These are phyloP conservation scores for Hymenoscyphus repandus DNA, from an alignment of 2,329 filamentous ascomycete genomes.

Conservation along the genomic window DNA sequence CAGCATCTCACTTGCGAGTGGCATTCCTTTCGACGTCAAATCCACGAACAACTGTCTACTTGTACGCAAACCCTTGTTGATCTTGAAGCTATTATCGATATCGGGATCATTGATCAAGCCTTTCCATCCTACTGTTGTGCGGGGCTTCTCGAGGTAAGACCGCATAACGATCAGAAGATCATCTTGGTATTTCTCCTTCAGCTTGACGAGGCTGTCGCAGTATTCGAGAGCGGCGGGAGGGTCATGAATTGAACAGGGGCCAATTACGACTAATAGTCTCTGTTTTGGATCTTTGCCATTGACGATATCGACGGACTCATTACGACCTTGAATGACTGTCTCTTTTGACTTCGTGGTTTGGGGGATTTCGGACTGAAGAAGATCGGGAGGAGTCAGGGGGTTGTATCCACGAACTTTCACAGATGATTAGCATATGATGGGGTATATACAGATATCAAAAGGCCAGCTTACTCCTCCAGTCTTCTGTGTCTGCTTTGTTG, in stretches of 20 bases:
- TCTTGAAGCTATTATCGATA: constrained; percentile 97
- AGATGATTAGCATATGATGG: constrained; percentile 22
- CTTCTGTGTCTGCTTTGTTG: constrained; percentile 67
- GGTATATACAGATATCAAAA: constrained; percentile 7
- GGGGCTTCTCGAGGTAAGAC: constrained; percentile 96
- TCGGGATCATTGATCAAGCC: constrained; percentile 98
- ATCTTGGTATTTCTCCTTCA: constrained; percentile 83
- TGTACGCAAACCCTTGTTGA: constrained; percentile 90
- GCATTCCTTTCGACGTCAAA: constrained; percentile 87
- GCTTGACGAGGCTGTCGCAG: constrained; percentile 73
- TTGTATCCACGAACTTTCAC: constrained; percentile 77
- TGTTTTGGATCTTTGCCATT: constrained; percentile 57
- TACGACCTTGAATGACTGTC: constrained; percentile 56
- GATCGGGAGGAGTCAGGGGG: constrained; percentile 84
- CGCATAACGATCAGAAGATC: constrained; percentile 96
- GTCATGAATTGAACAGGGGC: constrained; percentile 97
- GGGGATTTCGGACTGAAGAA: constrained; percentile 89
- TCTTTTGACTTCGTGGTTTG: constrained; percentile 38
- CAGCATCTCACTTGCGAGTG: constrained; percentile 94
- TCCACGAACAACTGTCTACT: constrained; percentile 90
- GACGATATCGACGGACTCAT: constrained; percentile 64
- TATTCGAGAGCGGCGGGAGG: constrained; percentile 86
- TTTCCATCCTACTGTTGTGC: constrained; percentile 98
- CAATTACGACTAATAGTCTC: constrained; percentile 72
- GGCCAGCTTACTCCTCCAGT: constrained; percentile 69